phyloP scores from a whole-genome alignment of 2,329 filamentous ascomycete species.

The Aspergillus sp. region DNA sequence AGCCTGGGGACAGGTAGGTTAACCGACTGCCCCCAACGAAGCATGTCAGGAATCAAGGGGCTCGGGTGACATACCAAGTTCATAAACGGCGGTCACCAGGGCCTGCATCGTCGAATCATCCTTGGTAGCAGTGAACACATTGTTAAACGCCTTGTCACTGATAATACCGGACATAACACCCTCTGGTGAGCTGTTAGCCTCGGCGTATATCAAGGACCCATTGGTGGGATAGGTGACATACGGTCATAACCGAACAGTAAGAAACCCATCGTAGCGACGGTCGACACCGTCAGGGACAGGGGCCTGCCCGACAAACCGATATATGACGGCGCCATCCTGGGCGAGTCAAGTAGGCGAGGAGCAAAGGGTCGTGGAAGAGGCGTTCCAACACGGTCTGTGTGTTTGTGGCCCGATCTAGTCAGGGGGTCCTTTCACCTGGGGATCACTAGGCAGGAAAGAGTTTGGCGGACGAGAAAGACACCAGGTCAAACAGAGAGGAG shows the following conservation, averaged over 20 bases:
- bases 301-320: conserved; percentile 59
- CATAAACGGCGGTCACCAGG: conserved; percentile 31
- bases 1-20: conserved; percentile 17
- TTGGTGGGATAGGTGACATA: conserved; percentile 22
- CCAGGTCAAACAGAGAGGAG: conserved; percentile 11
- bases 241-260: conserved; percentile 60
- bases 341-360: neutral
- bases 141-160: conserved; percentile 28
- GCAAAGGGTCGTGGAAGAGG: neutral
- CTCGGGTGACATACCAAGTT: conserved; percentile 18
- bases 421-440: neutral
- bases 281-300: conserved; percentile 57
- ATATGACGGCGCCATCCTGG: conserved; percentile 52
- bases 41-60: neutral
- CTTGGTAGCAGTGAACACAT: conserved; percentile 33
- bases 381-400: neutral
- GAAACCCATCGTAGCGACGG: conserved; percentile 64
- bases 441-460: conserved; percentile 1
- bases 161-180: conserved; percentile 42
- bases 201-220: neutral
- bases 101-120: conserved; percentile 39
- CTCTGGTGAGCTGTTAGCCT: conserved; percentile 17
- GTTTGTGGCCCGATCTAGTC: neutral
- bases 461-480: conserved; percentile 2
- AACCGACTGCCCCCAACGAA: neutral